Evolutionary conservation across 2,329 filamentous ascomycete genomes (phyloP).

Genomic region (Catunica adiposa): DNA sequence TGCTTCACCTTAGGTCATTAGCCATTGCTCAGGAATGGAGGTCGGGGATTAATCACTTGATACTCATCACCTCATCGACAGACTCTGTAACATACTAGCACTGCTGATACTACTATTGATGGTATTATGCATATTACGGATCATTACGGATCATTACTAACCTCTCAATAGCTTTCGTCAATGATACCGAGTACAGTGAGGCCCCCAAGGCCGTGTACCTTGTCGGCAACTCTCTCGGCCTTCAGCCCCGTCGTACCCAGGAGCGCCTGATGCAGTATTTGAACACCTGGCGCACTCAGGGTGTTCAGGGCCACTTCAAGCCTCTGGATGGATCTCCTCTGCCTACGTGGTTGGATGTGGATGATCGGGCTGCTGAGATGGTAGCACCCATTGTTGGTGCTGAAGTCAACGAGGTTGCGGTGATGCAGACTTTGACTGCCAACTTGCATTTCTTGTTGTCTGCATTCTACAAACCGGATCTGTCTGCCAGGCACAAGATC

Average conservation of each 20-base stretch:
- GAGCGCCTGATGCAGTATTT: constrained; percentile 52
- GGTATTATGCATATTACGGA: not conserved
- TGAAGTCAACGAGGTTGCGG: constrained; percentile 49
- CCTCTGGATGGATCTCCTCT: constrained; percentile 48
- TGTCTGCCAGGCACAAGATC: constrained; percentile 46
- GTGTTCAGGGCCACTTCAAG: constrained; percentile 65
- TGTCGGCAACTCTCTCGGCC: constrained; percentile 76
- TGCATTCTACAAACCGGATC: constrained; percentile 59
- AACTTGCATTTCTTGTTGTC: constrained; percentile 66
- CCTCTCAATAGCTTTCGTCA: constrained; percentile 4
- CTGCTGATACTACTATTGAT: not conserved
- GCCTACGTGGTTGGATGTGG: constrained; percentile 57
- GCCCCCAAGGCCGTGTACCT: constrained; percentile 46
- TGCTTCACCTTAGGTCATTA: not conserved
- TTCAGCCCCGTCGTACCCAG: constrained; percentile 50
- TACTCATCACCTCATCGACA: too few relatives aligned
- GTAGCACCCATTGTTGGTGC: constrained; percentile 57
- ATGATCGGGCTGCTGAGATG: constrained; percentile 48
- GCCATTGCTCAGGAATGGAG: not conserved
- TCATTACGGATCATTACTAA: not conserved
- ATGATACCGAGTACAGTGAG: not conserved
- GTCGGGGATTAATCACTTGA: not conserved
- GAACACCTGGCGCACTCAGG: constrained; percentile 62
- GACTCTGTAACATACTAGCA: not conserved
- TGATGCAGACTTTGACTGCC: constrained; percentile 68